Evolutionary conservation across 768 basidiomycete species (phyloP).

Genomic region (Tubosaeta sp.): DNA sequence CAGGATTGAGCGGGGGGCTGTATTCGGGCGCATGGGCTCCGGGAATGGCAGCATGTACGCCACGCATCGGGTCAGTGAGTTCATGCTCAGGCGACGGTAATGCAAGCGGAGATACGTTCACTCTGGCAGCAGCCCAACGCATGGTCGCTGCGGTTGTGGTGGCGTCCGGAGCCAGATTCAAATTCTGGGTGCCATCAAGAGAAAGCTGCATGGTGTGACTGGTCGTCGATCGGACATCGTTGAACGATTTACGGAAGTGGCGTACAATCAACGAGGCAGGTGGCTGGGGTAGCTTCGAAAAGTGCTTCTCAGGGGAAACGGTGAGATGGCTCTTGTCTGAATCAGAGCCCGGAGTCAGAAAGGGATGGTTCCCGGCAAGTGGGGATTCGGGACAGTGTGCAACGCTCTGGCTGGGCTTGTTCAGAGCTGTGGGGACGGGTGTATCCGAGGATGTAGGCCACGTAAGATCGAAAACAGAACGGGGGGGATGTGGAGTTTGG

Average conservation of each 20-base stretch:
- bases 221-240: conserved; percentile 36
- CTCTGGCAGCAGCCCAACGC: conserved; percentile 79
- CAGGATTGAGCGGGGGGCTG: conserved; percentile 33
- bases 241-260: conserved; percentile 45
- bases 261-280: conserved; percentile 31
- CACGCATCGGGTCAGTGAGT: conserved; percentile 85
- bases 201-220: conserved; percentile 25
- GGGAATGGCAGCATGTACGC: conserved; percentile 62
- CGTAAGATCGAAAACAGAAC: conserved; percentile 23
- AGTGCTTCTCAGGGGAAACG: conserved; percentile 24
- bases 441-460: conserved; percentile 13
- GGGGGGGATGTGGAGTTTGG: conserved; percentile 58
- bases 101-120: conserved; percentile 81
- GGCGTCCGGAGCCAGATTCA: conserved; percentile 44
- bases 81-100: conserved; percentile 91
- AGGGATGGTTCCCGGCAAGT: conserved; percentile 4
- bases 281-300: conserved; percentile 23
- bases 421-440: not conserved
- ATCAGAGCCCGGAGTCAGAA: conserved; percentile 11
- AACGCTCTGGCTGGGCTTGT: conserved; percentile 7
- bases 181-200: conserved; percentile 26
- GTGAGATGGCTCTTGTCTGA: conserved; percentile 16
- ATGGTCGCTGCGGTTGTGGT: conserved; percentile 75
- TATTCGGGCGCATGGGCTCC: conserved; percentile 46
- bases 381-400: conserved; percentile 11